phyloP scores from a whole-genome alignment of 768 basidiomycete species.

The Boletus bicolor region DNA sequence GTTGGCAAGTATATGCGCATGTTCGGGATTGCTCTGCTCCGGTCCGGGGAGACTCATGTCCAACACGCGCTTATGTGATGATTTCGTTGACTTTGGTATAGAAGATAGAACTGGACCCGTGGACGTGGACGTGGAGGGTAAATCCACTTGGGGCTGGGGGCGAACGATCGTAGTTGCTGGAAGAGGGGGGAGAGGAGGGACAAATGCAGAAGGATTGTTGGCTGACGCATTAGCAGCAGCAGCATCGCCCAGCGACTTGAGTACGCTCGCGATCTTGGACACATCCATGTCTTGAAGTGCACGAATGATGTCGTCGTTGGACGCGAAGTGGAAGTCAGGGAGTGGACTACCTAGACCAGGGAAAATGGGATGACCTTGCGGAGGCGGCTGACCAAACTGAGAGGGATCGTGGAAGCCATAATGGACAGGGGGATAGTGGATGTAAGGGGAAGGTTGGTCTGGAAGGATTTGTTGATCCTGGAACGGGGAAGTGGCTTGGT shows the following conservation, averaged over 20 bases:
- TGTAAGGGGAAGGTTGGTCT: slow-evolving; percentile 24
- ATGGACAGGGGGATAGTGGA: slow-evolving; percentile 31
- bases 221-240: slow-evolving; percentile 40
- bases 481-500: slow-evolving; percentile 33
- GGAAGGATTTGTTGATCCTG: slow-evolving; percentile 33
- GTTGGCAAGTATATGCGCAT: slow-evolving; percentile 67
- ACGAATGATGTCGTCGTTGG: slow-evolving; percentile 72
- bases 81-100: slow-evolving; percentile 35
- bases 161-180: slow-evolving; percentile 26
- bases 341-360: slow-evolving; percentile 20
- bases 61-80: slow-evolving; percentile 37
- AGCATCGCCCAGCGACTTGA: slow-evolving; percentile 63
- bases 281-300: slow-evolving; percentile 68
- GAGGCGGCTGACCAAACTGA: slow-evolving; percentile 25
- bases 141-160: slow-evolving; percentile 39
- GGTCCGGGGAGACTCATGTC: slow-evolving; percentile 42
- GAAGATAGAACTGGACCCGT: slow-evolving; percentile 39
- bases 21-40: slow-evolving; percentile 48
- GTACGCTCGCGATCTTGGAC: slow-evolving; percentile 62
- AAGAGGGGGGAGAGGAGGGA: slow-evolving; percentile 21
- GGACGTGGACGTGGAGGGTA: slow-evolving; percentile 42
- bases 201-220: slow-evolving; percentile 18
- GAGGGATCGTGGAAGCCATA: slow-evolving; percentile 29
- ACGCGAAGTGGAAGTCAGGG: slow-evolving; percentile 43
- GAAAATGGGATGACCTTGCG: slow-evolving; percentile 29